Percentiles rank a stretch among this genome's conserved stretches.
Conservation (phyloP, 139 green algal genomes). For the Edaphochlamys debaryana region DNA sequence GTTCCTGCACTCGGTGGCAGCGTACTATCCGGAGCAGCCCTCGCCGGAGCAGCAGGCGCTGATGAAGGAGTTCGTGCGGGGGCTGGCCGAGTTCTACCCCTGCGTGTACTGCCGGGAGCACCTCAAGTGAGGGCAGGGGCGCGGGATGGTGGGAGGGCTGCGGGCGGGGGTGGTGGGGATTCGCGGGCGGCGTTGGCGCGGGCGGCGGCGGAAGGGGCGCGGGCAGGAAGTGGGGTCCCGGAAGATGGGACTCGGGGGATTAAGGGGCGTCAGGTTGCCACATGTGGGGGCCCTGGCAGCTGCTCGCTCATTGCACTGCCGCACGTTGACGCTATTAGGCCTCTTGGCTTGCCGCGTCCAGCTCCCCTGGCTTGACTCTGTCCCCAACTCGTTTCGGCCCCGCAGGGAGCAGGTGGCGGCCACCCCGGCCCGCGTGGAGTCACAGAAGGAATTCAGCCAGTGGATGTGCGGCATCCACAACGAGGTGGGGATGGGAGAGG, state of each 20-base stretch:
- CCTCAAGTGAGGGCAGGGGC: conserved; percentile 25
- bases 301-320: too few relatives aligned
- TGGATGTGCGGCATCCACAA: conserved; percentile 72
- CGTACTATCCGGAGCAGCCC: conserved; percentile 69
- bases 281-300: too few relatives aligned
- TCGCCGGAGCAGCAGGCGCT: conserved; percentile 50
- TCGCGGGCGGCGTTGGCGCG: too few relatives aligned
- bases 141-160: not conserved
- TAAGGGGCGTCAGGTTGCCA: too few relatives aligned
- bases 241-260: too few relatives aligned
- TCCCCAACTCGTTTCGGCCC: too few relatives aligned
- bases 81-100: conserved; percentile 67
- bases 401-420: conserved; percentile 40
- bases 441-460: conserved; percentile 29
- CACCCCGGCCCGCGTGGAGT: conserved; percentile 46
- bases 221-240: too few relatives aligned
- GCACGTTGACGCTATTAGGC: too few relatives aligned
- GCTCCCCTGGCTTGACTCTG: too few relatives aligned
- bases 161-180: too few relatives aligned
- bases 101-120: conserved; percentile 61
- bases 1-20: conserved; percentile 73
- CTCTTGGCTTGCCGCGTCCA: too few relatives aligned
- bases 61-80: conserved; percentile 57
- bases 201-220: too few relatives aligned
- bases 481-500: conserved; percentile 8